Evolutionary conservation across 352 stramenopile genomes (phyloP).

Genomic region (Phytophthora megakarya): DNA sequence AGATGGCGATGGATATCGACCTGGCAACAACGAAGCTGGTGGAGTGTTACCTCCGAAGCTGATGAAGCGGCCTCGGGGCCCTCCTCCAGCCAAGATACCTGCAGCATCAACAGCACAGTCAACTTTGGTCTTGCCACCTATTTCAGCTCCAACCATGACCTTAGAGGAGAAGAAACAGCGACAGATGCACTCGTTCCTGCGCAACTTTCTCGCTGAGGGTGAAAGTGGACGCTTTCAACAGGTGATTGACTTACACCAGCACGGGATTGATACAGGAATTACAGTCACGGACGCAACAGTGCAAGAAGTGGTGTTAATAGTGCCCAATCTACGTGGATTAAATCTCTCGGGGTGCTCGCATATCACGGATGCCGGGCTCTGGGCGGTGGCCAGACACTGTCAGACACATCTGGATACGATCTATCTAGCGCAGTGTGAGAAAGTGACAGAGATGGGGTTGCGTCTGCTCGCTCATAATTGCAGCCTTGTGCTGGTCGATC

Average conservation of each 20-base stretch:
- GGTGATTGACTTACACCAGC: slow-evolving; percentile 84
- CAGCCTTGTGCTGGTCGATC: slow-evolving; percentile 74
- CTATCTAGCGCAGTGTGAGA: slow-evolving; percentile 74
- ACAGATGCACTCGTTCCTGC: slow-evolving; percentile 90
- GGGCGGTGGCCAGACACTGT: slow-evolving; percentile 84
- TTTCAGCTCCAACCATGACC: slow-evolving; percentile 35
- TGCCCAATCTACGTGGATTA: slow-evolving; percentile 73
- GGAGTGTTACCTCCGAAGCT: slow-evolving; percentile 28
- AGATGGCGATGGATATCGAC: slow-evolving; percentile 13
- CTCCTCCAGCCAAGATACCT: slow-evolving; percentile 14
- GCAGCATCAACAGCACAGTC: background rate
- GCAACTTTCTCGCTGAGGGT: slow-evolving; percentile 90
- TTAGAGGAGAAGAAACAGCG: slow-evolving; percentile 68
- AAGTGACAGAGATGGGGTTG: slow-evolving; percentile 90
- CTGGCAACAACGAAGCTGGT: slow-evolving; percentile 4
- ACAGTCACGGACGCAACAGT: slow-evolving; percentile 90
- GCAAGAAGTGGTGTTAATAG: slow-evolving; percentile 85
- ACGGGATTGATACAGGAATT: slow-evolving; percentile 86
- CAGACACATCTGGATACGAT: slow-evolving; percentile 64
- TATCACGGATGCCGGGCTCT: slow-evolving; percentile 91
- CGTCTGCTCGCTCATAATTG: slow-evolving; percentile 90
- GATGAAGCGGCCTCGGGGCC: slow-evolving; percentile 39
- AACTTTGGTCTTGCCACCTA: slow-evolving; percentile 27
- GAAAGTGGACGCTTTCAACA: slow-evolving; percentile 64
- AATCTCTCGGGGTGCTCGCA: slow-evolving; percentile 65